Conservation (phyloP, 2,329 filamentous ascomycete species). For the Colletotrichum sidae region DNA sequence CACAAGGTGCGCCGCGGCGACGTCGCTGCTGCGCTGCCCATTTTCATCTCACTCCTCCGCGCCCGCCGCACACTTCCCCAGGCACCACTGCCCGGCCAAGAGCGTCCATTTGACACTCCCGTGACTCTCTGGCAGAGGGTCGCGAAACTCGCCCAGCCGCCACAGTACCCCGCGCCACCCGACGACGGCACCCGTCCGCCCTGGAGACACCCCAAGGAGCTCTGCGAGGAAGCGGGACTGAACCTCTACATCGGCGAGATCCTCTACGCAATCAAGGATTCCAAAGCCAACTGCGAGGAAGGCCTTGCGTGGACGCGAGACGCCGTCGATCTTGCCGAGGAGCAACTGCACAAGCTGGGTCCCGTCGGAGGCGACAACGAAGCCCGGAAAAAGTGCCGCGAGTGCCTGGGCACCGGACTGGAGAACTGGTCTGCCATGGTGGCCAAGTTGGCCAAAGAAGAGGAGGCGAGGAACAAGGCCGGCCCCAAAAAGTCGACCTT, state of each 20-base stretch:
- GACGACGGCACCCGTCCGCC: constrained; percentile 77
- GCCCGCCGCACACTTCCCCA: constrained; percentile 74
- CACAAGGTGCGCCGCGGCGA: constrained; percentile 80
- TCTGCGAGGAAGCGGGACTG: constrained; percentile 86
- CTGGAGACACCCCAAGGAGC: constrained; percentile 70
- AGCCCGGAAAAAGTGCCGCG: constrained; percentile 71
- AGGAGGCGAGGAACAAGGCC: constrained; percentile 52
- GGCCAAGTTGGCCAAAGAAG: constrained; percentile 67
- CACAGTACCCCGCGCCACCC: constrained; percentile 77
- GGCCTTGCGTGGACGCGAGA: constrained; percentile 92
- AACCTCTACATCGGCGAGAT: constrained; percentile 96
- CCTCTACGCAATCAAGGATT: constrained; percentile 76
- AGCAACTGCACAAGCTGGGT: constrained; percentile 65
- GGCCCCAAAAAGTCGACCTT: constrained; percentile 46
- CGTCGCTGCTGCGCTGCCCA: constrained; percentile 77
- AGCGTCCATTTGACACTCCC: constrained; percentile 12
- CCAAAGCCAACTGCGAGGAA: constrained; percentile 64
- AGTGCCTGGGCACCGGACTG: constrained; percentile 82
- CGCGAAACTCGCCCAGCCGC: constrained; percentile 51
- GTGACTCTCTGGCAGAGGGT: constrained; percentile 28
- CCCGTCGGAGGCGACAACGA: constrained; percentile 14
- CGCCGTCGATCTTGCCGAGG: constrained; percentile 83
- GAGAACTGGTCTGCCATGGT: constrained; percentile 90
- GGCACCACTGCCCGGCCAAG: constrained; percentile 43
- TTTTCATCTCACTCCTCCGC: constrained; percentile 86